These are phyloP conservation scores for Pelargonium cotyledonis DNA, from an alignment of 441 rosid species.

Conservation along the genomic window DNA sequence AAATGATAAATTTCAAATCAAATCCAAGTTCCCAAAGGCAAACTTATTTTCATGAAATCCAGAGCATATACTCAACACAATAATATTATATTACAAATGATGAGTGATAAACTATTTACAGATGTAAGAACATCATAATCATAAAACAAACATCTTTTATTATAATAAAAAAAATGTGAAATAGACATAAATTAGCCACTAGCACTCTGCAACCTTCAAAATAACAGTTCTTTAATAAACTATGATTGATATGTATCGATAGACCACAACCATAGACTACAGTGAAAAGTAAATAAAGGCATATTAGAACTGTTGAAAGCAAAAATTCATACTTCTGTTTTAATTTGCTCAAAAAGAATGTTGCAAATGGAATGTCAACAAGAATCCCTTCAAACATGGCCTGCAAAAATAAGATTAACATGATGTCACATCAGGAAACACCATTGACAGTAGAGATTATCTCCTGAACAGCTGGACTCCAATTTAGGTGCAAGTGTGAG, in stretches of 20 bases:
- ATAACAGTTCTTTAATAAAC: background rate
- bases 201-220: background rate
- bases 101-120: constrained; percentile 4
- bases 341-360: constrained; percentile 98
- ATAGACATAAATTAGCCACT: background rate
- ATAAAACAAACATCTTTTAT: background rate
- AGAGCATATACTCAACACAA: background rate
- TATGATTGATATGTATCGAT: background rate
- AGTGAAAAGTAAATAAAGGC: background rate
- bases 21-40: background rate
- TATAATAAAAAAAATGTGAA: background rate
- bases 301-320: background rate
- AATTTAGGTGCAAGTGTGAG: background rate
- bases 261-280: background rate
- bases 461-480: background rate
- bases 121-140: background rate
- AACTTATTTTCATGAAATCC: background rate
- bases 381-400: constrained; percentile 99
- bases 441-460: constrained; percentile 1
- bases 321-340: constrained; percentile 66
- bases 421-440: constrained; percentile 12
- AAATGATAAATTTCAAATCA: too few species aligned
- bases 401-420: constrained; percentile 40
- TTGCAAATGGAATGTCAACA: constrained; percentile 97
- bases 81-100: background rate